A percentile compares a stretch with the other conserved stretches of the same genome.
These are phyloP conservation scores for Mycena vitilis DNA, from an alignment of 768 basidiomycete genomes.

Conservation along the genomic window DNA sequence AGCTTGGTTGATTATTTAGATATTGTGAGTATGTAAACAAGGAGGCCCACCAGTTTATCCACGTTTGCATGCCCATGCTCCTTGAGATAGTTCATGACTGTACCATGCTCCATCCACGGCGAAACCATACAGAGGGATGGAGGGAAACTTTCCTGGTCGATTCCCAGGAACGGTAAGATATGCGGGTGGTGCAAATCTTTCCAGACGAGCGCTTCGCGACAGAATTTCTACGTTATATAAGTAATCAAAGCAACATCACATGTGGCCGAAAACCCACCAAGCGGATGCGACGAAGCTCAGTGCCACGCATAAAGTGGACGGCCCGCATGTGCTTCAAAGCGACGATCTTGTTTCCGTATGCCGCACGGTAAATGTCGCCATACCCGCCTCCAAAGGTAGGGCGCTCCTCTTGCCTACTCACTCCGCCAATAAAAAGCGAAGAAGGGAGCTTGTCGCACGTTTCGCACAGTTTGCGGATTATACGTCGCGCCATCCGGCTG, in stretches of 20 bases:
- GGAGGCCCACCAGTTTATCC: conserved; percentile 32
- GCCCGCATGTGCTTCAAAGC: conserved; percentile 20
- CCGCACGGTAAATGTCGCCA: conserved; percentile 37
- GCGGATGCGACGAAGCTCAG: conserved; percentile 13
- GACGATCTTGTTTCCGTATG: neutral
- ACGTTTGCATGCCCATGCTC: conserved; percentile 36
- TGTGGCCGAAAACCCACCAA: too few species aligned
- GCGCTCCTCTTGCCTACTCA: conserved; percentile 16
- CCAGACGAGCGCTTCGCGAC: conserved; percentile 45
- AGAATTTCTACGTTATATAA: too few species aligned
- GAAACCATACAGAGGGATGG: conserved; percentile 43
- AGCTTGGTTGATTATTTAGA: conserved; percentile 20
- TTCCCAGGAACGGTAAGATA: conserved; percentile 44
- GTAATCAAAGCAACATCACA: too few species aligned
- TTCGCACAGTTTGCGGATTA: conserved; percentile 33
- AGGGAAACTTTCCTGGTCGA: conserved; percentile 40
- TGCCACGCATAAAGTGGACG: neutral
- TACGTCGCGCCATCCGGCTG: conserved; percentile 14
- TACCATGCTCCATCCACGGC: conserved; percentile 45
- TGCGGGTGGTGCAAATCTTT: conserved; percentile 42
- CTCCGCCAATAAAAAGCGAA: conserved; percentile 32
- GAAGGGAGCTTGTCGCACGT: conserved; percentile 30
- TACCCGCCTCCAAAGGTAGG: conserved; percentile 36
- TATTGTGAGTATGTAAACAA: neutral
- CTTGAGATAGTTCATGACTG: conserved; percentile 38